A percentile compares a stretch with the other conserved stretches of the same genome.
These are phyloP conservation scores for Quercus berberidifolia DNA, from an alignment of 306 rosid genomes.

Conservation along the genomic window DNA sequence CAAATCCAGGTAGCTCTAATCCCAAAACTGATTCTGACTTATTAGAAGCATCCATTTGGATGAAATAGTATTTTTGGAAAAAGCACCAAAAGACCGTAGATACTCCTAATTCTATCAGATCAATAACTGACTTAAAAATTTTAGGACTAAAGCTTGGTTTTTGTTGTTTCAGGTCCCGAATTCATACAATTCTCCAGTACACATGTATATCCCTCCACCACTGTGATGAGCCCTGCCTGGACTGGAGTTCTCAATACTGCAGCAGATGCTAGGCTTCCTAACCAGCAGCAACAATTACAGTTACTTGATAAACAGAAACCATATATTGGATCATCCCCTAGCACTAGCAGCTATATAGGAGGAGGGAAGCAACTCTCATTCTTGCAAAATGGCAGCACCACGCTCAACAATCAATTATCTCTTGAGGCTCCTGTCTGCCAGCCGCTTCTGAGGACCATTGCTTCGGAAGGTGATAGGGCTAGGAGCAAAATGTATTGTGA, in stretches of 20 bases:
- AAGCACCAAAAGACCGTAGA: background rate
- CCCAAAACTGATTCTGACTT: background rate
- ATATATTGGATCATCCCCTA: slow-evolving; percentile 46
- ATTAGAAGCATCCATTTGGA: background rate
- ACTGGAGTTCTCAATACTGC: slow-evolving; percentile 39
- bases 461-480: slow-evolving; percentile 41
- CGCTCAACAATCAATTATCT: slow-evolving; percentile 23
- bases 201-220: slow-evolving; percentile 51
- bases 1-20: background rate
- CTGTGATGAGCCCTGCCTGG: slow-evolving; percentile 55
- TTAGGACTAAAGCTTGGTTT: background rate
- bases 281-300: slow-evolving; percentile 39
- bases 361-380: slow-evolving; percentile 42
- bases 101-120: background rate
- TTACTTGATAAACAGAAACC: slow-evolving; percentile 45
- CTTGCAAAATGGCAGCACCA: slow-evolving; percentile 35
- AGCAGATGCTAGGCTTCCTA: slow-evolving; percentile 44
- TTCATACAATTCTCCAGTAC: slow-evolving; percentile 60
- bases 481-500: slow-evolving; percentile 46
- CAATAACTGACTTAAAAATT: background rate
- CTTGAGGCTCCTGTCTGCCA: slow-evolving; percentile 39
- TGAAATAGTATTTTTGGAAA: background rate
- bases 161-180: slow-evolving; percentile 56
- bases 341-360: slow-evolving; percentile 37
- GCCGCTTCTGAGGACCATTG: slow-evolving; percentile 34